Base-by-base conservation (phyloP, 306 rosid genomes). In the Fragaria ananassa region DNA sequence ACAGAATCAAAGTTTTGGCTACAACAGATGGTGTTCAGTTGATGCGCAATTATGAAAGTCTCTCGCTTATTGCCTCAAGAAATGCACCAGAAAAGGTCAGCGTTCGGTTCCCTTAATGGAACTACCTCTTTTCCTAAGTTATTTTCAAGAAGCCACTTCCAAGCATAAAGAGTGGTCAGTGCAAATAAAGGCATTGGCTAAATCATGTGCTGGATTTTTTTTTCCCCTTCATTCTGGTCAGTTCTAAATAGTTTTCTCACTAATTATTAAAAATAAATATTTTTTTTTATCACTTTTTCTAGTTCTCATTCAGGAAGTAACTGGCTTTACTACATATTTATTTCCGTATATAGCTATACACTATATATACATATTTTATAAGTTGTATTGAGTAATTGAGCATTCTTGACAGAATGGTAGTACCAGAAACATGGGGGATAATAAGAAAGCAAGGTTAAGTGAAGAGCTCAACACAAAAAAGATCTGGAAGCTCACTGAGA, bases 401-500 rank as follows among this genome's bases (percentile, higher is more conserved):
- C 64, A 57, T 73, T 67, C 81, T 83, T 77, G 61, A 76, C 85
- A 93, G 98, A 89, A 82, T 83, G 97, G 94, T 31, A 88, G 90
- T 81, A 78, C 85, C 35, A 85, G 95, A 53, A 91, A 78, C 78
- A 49, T 86, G 81, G 90, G 86, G 69, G 96, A 87, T 76, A 53
- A 7, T 19, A 87, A 82, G 81, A 90, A 86, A 81, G 86, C 90
- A 67, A 90, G 93, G 79, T 83, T 90, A 75, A 75, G 81, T 34
- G 97, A 91, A 87, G 97, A 94, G 79, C 80, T 82, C 68, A 92
- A 85, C 79, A 86, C 87, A 84, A 83, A 91, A 71, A 87, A 87
- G 82, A 86, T 88, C 79, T 82, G 88, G 95, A 94, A 88, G 87
- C 86, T 84, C 79, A 88, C 89, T 76, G 97, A 94, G 83, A 90